Evolutionary conservation across 208 protist species (phyloP), one percentile per base, ranked within the genome.

Genomic region (Trypanosoma vivax): DNA sequence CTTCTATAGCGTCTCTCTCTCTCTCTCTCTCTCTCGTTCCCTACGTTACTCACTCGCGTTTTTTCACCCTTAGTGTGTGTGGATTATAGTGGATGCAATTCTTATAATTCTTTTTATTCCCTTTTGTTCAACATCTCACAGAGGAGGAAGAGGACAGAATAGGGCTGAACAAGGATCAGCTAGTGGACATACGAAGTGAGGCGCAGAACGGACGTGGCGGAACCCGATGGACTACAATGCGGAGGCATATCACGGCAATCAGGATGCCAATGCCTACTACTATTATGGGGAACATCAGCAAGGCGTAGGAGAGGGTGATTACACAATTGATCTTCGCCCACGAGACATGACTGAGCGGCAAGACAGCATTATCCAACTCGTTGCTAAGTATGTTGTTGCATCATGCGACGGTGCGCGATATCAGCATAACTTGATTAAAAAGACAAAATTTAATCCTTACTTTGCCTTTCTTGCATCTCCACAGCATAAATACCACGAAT

Each of bases 301-400:
- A n/a, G n/a, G n/a, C n/a, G n/a, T n/a, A n/a, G 31, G 33, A 18
- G 55, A 60, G n/a, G 55, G 50, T 5, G 55, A 56, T 46, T 47
- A 51, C 28, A 65, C 59, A 10, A 68, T 75, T 45, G 50, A 70
- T 25, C 33, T 61, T 43, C 69, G 69, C 25, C 84, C 84, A 3
- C 49, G 54, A 5, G 84, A 79, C 29, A 80, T 92, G 25, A 73
- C 73, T 2, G 60, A 68, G 5, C 84, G 87, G 47, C 80, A 92
- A 45, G 84, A 92, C 58, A 67, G 77, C 5, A 86, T 92, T 54
- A 89, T 92, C 33, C 76, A 87, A 42, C 65, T 83, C 47, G 80
- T 86, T 5, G 84, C 84, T 41, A 76, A 87, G 41, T 86, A 85
- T 50, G 79, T 92, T n/a, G 80, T 82, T 2, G 65, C 61, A 25